A percentile compares a stretch with the other conserved stretches of the same genome.
Evolutionary conservation across 2,329 filamentous ascomycete species (phyloP).

Genomic region (Calycina herbarum): DNA sequence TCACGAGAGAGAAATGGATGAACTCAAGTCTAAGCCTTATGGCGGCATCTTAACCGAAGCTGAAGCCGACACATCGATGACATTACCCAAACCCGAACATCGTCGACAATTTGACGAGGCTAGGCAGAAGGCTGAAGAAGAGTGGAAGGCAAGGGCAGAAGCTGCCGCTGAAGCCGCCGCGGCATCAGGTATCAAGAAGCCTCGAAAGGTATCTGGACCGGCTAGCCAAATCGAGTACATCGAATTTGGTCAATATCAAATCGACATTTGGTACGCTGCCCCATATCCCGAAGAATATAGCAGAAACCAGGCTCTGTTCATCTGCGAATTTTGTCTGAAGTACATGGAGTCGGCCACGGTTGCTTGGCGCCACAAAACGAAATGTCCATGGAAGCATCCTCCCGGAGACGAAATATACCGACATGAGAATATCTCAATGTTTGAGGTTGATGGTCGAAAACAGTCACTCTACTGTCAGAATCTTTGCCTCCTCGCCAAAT

Average conservation of each 20-base stretch:
- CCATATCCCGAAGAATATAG: conserved; percentile 99
- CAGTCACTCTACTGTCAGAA: conserved; percentile 99
- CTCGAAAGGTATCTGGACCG: conserved; percentile 76
- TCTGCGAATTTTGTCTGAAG: conserved; percentile 98
- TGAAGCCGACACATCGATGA: conserved; percentile 89
- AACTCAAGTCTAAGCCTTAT: conserved; percentile 89
- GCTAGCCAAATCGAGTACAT: conserved; percentile 98
- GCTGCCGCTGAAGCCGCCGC: conserved; percentile 66
- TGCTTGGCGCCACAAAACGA: conserved; percentile 95
- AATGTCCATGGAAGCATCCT: conserved; percentile 94
- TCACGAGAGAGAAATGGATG: conserved; percentile 84
- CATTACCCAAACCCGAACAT: conserved; percentile 77
- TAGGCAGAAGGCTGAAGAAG: conserved; percentile 86
- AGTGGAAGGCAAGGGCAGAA: conserved; percentile 74
- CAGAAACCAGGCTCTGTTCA: conserved; percentile 93
- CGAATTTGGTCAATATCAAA: conserved; percentile 96
- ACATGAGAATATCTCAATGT: conserved; percentile 86
- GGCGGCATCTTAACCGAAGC: conserved; percentile 86
- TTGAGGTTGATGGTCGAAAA: conserved; percentile 95
- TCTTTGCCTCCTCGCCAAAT: conserved; percentile 89
- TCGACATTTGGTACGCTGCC: conserved; percentile 98
- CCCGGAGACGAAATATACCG: conserved; percentile 98
- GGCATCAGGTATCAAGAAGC: conserved; percentile 61
- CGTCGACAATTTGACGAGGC: conserved; percentile 86
- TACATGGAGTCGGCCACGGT: conserved; percentile 99